Evolutionary conservation across 176 grass and related monocot species (phyloP).

Genomic region (Triticum aestivum): DNA sequence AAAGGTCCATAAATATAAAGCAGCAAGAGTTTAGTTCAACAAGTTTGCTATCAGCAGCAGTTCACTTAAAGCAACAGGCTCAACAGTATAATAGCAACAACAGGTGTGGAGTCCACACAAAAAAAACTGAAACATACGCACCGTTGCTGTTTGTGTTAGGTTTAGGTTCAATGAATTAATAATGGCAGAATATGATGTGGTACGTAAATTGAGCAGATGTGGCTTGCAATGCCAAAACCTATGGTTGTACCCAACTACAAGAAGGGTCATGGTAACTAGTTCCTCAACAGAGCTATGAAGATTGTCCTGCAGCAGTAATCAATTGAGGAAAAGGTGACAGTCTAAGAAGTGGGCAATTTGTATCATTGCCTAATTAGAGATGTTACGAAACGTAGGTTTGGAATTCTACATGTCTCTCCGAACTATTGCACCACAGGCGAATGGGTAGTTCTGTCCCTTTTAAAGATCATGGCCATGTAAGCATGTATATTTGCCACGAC

Average conservation of each 20-base stretch:
- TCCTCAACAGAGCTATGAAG: background rate
- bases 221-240: background rate
- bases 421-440: background rate
- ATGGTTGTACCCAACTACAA: background rate
- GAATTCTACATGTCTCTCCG: background rate
- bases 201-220: background rate
- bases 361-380: background rate
- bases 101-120: background rate
- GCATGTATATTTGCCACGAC: background rate
- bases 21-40: background rate
- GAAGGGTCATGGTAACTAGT: background rate
- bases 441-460: too few relatives aligned
- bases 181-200: background rate
- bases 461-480: too few relatives aligned
- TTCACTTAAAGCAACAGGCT: background rate
- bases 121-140: background rate
- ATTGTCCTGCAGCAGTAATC: background rate
- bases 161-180: background rate
- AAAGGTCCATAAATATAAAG: background rate
- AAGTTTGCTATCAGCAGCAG: background rate
- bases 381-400: background rate
- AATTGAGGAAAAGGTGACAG: background rate
- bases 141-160: background rate
- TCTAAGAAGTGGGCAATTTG: background rate
- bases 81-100: background rate